phyloP scores from a whole-genome alignment of 23 red algal species.

The Porphyridium purpureum region DNA sequence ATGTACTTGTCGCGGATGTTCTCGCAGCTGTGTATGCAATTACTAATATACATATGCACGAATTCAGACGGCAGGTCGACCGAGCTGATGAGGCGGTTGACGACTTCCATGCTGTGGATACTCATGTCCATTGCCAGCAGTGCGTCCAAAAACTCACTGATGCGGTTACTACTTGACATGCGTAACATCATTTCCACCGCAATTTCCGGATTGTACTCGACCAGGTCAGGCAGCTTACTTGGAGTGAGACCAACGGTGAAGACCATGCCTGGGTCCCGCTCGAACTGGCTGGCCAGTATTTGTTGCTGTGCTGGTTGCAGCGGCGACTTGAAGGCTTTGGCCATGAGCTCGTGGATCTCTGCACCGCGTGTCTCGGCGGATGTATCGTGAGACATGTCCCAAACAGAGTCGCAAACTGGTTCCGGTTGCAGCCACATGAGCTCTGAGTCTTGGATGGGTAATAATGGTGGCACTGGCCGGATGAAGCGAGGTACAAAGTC shows the following conservation, averaged over 20 bases:
- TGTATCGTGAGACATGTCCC: slow-evolving; percentile 57
- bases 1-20: slow-evolving; percentile 59
- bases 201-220: slow-evolving; percentile 66
- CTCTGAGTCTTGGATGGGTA: slow-evolving; percentile 42
- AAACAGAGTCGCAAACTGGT: slow-evolving; percentile 45
- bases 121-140: slow-evolving; percentile 81
- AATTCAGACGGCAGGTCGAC: slow-evolving; percentile 69
- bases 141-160: slow-evolving; percentile 45
- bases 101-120: slow-evolving; percentile 66
- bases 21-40: slow-evolving; percentile 61
- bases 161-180: slow-evolving; percentile 34
- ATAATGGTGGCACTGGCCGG: slow-evolving; percentile 52
- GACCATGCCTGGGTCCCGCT: slow-evolving; percentile 47
- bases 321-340: slow-evolving; percentile 34
- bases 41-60: slow-evolving; percentile 59
- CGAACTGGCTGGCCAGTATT: slow-evolving; percentile 2
- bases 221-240: slow-evolving; percentile 59
- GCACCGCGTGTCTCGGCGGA: slow-evolving; percentile 24
- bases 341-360: slow-evolving; percentile 51
- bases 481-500: slow-evolving; percentile 32
- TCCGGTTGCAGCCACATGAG: slow-evolving; percentile 71
- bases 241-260: slow-evolving; percentile 59
- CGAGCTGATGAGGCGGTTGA: slow-evolving; percentile 44
- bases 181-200: slow-evolving; percentile 58
- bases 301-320: slow-evolving; percentile 28